Conservation (phyloP, 2,329 filamentous ascomycete species). For the Aureobasidium lini region DNA sequence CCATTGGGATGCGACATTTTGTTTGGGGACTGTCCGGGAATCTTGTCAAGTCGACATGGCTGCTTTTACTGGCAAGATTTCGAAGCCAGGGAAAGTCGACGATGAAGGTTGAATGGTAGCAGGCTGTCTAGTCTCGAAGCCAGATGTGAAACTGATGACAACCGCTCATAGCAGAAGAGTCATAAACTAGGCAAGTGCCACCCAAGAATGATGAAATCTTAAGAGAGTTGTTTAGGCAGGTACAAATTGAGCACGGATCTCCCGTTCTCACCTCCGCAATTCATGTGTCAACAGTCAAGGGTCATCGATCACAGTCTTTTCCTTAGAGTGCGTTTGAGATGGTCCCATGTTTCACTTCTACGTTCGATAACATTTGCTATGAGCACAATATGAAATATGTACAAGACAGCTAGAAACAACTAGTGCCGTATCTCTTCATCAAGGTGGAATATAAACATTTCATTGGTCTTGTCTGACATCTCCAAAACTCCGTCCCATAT, state of each 20-base stretch:
- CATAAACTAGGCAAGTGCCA: background rate
- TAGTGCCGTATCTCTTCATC: background rate
- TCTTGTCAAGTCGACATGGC: background rate
- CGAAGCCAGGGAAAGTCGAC: background rate
- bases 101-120: background rate
- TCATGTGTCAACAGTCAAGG: background rate
- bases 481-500: conserved; percentile 6
- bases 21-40: background rate
- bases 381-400: background rate
- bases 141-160: background rate
- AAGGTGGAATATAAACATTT: background rate
- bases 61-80: background rate
- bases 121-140: background rate
- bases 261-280: background rate
- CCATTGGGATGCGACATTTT: conserved; percentile 10
- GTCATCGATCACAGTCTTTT: background rate
- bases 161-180: background rate
- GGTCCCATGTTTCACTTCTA: background rate
- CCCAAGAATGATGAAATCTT: background rate
- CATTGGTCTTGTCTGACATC: background rate
- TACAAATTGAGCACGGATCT: conserved; percentile 7
- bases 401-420: background rate
- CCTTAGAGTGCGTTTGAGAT: background rate
- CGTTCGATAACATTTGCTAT: background rate
- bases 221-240: conserved; percentile 11